Evolutionary conservation across 306 rosid genomes (phyloP), one percentile per base, ranked within the genome.

Genomic region (Phaseolus lunatus): DNA sequence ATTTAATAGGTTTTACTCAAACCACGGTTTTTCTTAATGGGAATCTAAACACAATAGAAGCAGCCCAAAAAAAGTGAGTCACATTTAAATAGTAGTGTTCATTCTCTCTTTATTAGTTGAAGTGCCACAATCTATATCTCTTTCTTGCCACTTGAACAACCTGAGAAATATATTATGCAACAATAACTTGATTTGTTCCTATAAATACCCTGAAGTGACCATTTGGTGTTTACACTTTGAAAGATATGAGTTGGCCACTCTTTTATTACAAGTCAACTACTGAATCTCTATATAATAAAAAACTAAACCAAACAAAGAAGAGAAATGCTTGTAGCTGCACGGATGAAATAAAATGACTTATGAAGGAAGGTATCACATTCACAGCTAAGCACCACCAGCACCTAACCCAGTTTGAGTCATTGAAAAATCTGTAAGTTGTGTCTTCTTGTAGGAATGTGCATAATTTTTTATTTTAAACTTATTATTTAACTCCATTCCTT

Each of bases 341-440:
- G 71, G 53, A 35, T 80, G 80, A 81, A 59, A 71, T 64, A 19
- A 71, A 24, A 13, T 64, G 47, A 70, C 18, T 44, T 53, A 81
- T 31, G 80, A 76, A 66, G 81, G 62, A 49, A 78, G 64, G 18
- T 45, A 48, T 78, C 50, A 63, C 84, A 81, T 76, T 78, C 78
- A 70, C 84, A 85, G 83, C 86, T 78, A 76, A 75, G 43, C 83
- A 27, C 57, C 88, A 82, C 76, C 81, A 81, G 63, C 84, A 73
- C 81, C 73, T 67, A 33, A 65, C 72, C 33, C 44, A 41, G 58
- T 33, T 41, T 6, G 13, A 50, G 77, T 53, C 72, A 58, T 11
- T 69, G 19, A 72, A 72, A 65, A 70, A 1, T 20, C 67, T 62
- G 20, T 12, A 47, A 3, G 62, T 72, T 81, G 8, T 72, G 80